Base-by-base conservation (phyloP, 345 rosid genomes). In the Hypericum androsaemum region DNA sequence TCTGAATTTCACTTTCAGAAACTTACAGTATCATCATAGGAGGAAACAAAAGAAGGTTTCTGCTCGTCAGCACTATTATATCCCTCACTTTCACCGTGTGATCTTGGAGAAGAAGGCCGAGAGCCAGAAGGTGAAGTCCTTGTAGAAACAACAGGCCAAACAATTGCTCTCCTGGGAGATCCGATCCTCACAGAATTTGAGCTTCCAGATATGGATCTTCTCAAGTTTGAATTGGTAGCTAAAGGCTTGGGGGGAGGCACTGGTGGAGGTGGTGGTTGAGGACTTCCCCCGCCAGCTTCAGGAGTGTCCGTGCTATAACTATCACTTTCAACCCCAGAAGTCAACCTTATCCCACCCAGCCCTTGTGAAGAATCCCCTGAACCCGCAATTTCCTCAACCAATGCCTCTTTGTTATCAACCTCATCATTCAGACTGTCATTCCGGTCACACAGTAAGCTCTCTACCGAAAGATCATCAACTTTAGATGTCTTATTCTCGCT, bases 31-130 rank as follows among this genome's bases (percentile, higher is more conserved):
- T 80, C 99, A 58, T 77, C 74, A 67, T 77, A 88, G 10, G 94
- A 80, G 56, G 89, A 80, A 45, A 53, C 82, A 59, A 58, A 86
- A 67, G 85, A 52, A 39, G 96, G 78, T 55, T 66, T 79, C 71
- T 88, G 87, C 76, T 94, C 99, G 82, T 94, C 99, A 37, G 97
- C 92, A 66, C 99, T 94, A 64, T 94, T 94, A 53, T 94, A 94
- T 41, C 99, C 99, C 67, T 94, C 99, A 54, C 56, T 74, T 57
- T 94, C 97, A 72, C 66, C 77, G 53, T 74, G 97, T 57, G 99
- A 84, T 74, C 94, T 79, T 47, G 99, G 99, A 64, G 99, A 88
- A 50, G 97, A 94, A 59, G 99, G 99, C 43, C 81, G 81, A 28
- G 99, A 84, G 8, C 75, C 87, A 66, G 97, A 63, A 16, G 97